Base-by-base conservation (phyloP, 2,329 filamentous ascomycete species). In the Reticulascus tulasneorum region DNA sequence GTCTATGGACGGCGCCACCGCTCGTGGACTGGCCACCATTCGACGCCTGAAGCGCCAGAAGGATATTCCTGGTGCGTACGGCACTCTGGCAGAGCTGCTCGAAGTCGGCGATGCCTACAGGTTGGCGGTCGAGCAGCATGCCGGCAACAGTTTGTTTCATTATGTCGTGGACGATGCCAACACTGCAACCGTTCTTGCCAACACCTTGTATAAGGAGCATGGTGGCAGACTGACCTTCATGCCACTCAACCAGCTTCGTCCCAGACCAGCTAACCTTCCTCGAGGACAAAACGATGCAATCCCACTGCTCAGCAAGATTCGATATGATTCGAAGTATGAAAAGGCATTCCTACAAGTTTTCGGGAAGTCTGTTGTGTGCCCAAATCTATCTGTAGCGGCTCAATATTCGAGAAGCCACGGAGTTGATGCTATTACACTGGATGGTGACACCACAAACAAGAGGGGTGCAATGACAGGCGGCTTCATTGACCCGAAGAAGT, bases 391-490 rank as follows among this genome's bases (percentile, higher is more conserved):
- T 31, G 79, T 95, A 40, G 93, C 90, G 30, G 79, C 85, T 10
- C 89, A 96, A 54, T 96, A 96, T 56, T 87, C 93, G 16, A 80
- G 91, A 52, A 94, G 86, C 51, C 91, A 97, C 52, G 86, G 86
- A 13, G 82, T 97, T 17, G 89, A 89, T 51, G 90, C 88, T 22
- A 95, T 98, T 47, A 98, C 93, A 0, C 85, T 87, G 4, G 90
- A 97, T 38, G 93, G 93, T 59, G 91, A 97, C 60, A 87, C 87
- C 21, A 90, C 89, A 2, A 94, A 96, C 64, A 95, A 94, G 66
- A 85, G 91, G 50, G 93, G 93, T 62, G 91, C 90, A 11, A 79
- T 98, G 68, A 96, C 89, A 31, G 93, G 93, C 69, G 93, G 93
- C 51, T 98, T 84, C 55, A 84, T 95, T 45, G 93, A 98, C 55